Percentiles rank a stretch among this genome's conserved stretches.
These are phyloP conservation scores for Rhizoclosmatium sp. DNA, from an alignment of 192 early-diverging fungal genomes.

Conservation along the genomic window DNA sequence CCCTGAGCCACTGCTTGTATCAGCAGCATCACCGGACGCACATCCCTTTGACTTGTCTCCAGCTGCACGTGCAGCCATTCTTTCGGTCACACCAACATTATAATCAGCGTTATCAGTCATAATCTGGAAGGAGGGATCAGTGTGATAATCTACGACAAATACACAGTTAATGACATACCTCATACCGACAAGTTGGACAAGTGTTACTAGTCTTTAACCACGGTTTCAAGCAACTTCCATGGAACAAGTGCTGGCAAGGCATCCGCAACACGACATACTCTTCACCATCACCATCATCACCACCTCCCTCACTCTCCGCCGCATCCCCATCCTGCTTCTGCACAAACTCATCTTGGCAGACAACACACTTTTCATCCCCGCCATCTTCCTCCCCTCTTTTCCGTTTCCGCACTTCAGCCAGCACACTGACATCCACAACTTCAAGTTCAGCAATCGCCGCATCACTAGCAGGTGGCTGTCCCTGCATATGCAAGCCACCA, in stretches of 20 bases:
- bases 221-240: constrained; percentile 37
- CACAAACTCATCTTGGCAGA: constrained; percentile 8
- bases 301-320: not conserved
- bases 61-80: constrained; percentile 25
- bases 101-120: constrained; percentile 32
- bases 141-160: not conserved
- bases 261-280: constrained; percentile 19
- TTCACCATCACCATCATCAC: not conserved
- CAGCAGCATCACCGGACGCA: no score
- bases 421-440: not conserved
- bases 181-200: constrained; percentile 50
- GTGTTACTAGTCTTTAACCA: constrained; percentile 48
- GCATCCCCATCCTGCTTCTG: not conserved
- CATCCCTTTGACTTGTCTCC: no score
- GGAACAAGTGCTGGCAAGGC: constrained; percentile 48
- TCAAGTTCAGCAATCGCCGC: constrained; percentile 6
- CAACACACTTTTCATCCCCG: constrained; percentile 5
- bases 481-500: constrained; percentile 18
- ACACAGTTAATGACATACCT: constrained; percentile 13
- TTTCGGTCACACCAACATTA: constrained; percentile 27
- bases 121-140: constrained; percentile 1
- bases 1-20: not conserved
- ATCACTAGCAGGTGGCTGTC: constrained; percentile 28
- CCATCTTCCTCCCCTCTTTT: not conserved
- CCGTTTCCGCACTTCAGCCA: not conserved